These are phyloP conservation scores for Glaciozyma antarctica DNA, from an alignment of 768 basidiomycete species.

Conservation along the genomic window DNA sequence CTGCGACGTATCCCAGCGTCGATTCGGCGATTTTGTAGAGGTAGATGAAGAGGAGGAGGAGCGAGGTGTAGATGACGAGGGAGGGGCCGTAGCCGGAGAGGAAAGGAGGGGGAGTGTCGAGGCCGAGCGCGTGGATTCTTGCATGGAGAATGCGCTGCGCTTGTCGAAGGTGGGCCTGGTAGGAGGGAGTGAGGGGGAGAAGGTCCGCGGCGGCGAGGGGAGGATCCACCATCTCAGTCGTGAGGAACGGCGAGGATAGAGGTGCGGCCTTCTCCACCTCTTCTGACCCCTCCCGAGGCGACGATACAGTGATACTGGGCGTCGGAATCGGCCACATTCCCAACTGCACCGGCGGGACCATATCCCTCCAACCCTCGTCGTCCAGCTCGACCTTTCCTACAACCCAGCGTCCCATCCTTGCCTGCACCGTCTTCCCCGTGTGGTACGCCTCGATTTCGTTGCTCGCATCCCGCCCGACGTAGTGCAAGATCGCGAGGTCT, in stretches of 20 bases:
- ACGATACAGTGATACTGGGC: slow-evolving; percentile 22
- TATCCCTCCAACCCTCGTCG: slow-evolving; percentile 27
- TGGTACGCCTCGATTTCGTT: slow-evolving; percentile 85
- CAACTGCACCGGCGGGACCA: slow-evolving; percentile 29
- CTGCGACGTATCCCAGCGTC: slow-evolving; percentile 47
- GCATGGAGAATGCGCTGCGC: slow-evolving; percentile 74
- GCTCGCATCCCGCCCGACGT: slow-evolving; percentile 85
- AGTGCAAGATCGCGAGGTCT: slow-evolving; percentile 77
- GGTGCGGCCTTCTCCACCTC: background rate
- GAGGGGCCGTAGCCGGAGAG: slow-evolving; percentile 84
- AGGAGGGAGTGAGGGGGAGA: slow-evolving; percentile 26
- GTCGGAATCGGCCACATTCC: slow-evolving; percentile 30
- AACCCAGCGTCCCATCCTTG: slow-evolving; percentile 28
- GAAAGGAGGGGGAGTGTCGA: slow-evolving; percentile 69
- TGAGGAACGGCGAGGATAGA: background rate
- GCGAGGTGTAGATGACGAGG: slow-evolving; percentile 60
- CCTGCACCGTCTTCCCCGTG: slow-evolving; percentile 17
- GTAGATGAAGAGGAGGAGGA: slow-evolving; percentile 53
- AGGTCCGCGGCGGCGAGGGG: slow-evolving; percentile 2
- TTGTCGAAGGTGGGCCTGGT: slow-evolving; percentile 35
- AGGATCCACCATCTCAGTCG: slow-evolving; percentile 23
- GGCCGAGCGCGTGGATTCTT: slow-evolving; percentile 63
- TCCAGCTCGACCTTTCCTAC: slow-evolving; percentile 21
- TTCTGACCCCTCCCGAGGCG: background rate
- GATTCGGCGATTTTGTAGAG: slow-evolving; percentile 46